Base-by-base conservation (phyloP, 2,329 filamentous ascomycete species). In the Sporothrix globosa region DNA sequence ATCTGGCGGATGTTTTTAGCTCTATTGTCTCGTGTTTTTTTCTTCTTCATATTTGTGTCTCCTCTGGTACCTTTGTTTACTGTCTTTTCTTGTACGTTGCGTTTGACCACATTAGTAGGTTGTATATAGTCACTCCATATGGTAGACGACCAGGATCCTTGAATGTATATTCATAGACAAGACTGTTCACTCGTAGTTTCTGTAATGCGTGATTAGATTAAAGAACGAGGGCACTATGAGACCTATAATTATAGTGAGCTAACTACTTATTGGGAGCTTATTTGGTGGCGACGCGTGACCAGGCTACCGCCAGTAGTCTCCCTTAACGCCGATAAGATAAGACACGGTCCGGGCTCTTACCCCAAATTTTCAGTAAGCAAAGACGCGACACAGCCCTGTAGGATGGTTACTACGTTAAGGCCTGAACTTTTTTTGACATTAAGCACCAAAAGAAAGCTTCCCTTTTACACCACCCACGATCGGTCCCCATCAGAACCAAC, bases 71-170 rank as follows among this genome's bases (percentile, higher is more conserved):
- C 21, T 48, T 30, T 34, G 19, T 24, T n/a, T 67, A 39, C 30
- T 39, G 24, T 13, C 7, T 41, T 66, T 21, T 19, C 52, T 46
- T 48, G 52, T 53, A 68, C 39, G 30, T 56, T 54, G 50, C 27
- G 44, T 50, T 34, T 65, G 4, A 11, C 34, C 27, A 50, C 41
- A 13, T 13, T 44, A 44, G 11, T 13, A 13, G 44, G 27, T 44
- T 65, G 44, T 21, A 65, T 50, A 65, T 65, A 50, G 61, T 17
- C 24, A 65, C 44, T 19, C 44, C 41, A 65, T 65, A 50, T 24
- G 44, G 61, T 65, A 50, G 58, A 50, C n/a, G 44, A 30, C 30
- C 7, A 50, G 24, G 14, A 48, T 3, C 24, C 41, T 65, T 34
- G 9, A 48, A 50, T 50, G 17, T 21, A 65, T 17, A 21, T 39